Evolutionary conservation across 2,329 filamentous ascomycete species (phyloP).

Genomic region (Biscogniauxia marginata): DNA sequence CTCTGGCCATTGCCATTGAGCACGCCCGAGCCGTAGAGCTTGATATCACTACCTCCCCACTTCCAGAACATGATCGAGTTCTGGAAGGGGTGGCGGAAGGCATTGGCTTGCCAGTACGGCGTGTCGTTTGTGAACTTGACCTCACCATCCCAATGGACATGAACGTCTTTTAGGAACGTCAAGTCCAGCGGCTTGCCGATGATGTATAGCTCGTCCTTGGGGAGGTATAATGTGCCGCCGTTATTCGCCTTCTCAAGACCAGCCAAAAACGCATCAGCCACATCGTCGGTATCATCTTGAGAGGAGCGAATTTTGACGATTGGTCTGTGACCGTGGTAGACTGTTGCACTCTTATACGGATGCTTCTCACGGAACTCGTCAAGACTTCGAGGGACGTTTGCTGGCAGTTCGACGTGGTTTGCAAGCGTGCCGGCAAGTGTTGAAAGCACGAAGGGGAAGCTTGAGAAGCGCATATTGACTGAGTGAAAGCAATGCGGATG

Average conservation of each 20-base stretch:
- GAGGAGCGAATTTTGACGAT: constrained; percentile 52
- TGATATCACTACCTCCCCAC: constrained; percentile 61
- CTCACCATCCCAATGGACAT: constrained; percentile 58
- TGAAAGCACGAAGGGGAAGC: constrained; percentile 20
- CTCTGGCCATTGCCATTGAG: constrained; percentile 54
- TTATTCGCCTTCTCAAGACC: constrained; percentile 56
- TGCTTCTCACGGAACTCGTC: constrained; percentile 40
- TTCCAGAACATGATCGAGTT: constrained; percentile 62
- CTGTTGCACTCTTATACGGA: constrained; percentile 31
- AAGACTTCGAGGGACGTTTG: constrained; percentile 35
- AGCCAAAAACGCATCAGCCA: constrained; percentile 53
- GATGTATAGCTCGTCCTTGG: constrained; percentile 53
- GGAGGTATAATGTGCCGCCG: constrained; percentile 55
- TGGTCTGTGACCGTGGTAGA: constrained; percentile 20
- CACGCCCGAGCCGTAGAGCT: constrained; percentile 55
- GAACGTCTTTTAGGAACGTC: constrained; percentile 56
- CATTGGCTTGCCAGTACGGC: constrained; percentile 42
- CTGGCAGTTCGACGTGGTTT: constrained; percentile 27
- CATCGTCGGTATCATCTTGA: constrained; percentile 52
- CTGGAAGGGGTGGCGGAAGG: constrained; percentile 42
- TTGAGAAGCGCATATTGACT: constrained; percentile 25
- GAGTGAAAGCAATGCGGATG: background rate
- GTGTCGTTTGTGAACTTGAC: constrained; percentile 47
- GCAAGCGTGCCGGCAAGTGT: constrained; percentile 24
- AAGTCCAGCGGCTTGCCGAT: constrained; percentile 60